phyloP scores from a whole-genome alignment of 2,329 filamentous ascomycete genomes.

The Penicillium freii region DNA sequence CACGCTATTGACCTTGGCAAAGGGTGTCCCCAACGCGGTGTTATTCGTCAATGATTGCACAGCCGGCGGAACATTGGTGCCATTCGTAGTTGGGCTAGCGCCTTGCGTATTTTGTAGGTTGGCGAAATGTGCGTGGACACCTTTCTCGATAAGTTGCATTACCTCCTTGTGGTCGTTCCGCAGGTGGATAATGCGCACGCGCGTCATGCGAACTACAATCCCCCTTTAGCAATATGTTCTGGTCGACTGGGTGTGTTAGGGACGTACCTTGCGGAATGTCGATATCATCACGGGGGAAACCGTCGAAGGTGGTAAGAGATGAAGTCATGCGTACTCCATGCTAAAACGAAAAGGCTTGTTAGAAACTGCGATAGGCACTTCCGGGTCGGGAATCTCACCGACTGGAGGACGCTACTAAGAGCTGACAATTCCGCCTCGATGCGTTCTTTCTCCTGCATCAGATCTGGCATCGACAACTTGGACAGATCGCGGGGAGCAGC shows the following conservation, averaged over 20 bases:
- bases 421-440: slow-evolving; percentile 85
- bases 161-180: slow-evolving; percentile 91
- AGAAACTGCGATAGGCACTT: slow-evolving; percentile 6
- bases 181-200: slow-evolving; percentile 82
- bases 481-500: slow-evolving; percentile 58
- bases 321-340: slow-evolving; percentile 94
- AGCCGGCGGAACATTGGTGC: slow-evolving; percentile 19
- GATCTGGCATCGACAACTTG: slow-evolving; percentile 70
- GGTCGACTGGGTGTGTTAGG: background rate
- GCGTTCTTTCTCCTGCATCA: slow-evolving; percentile 79
- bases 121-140: slow-evolving; percentile 89
- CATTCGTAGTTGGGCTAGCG: slow-evolving; percentile 29
- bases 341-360: slow-evolving; percentile 50
- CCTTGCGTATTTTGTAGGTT: slow-evolving; percentile 57
- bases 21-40: slow-evolving; percentile 59
- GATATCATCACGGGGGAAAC: slow-evolving; percentile 88
- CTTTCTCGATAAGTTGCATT: slow-evolving; percentile 78
- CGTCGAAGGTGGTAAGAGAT: slow-evolving; percentile 78
- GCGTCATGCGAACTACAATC: slow-evolving; percentile 77
- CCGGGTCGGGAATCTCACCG: slow-evolving; percentile 55
- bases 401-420: slow-evolving; percentile 80
- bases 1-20: slow-evolving; percentile 88
- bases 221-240: slow-evolving; percentile 15
- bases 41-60: slow-evolving; percentile 25
- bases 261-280: slow-evolving; percentile 86